A percentile compares a stretch with the other conserved stretches of the same genome.
Conservation (phyloP, 1,284 basidiomycete species). For the Bondarzewia mesenterica region DNA sequence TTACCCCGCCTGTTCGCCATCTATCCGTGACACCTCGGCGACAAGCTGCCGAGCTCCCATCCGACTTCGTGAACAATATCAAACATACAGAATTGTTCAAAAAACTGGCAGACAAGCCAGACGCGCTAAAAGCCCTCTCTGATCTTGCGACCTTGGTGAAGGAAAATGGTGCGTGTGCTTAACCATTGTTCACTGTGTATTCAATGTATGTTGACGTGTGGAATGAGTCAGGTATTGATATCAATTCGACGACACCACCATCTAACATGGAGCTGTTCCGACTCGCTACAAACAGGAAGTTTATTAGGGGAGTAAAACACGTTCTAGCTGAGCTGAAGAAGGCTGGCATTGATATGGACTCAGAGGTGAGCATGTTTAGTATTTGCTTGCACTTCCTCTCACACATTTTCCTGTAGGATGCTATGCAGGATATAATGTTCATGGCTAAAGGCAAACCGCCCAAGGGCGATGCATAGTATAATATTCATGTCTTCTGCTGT, state of each 20-base stretch:
- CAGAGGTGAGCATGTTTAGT: conserved; percentile 26
- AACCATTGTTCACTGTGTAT: neutral
- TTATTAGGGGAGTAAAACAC: conserved; percentile 37
- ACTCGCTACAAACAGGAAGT: conserved; percentile 42
- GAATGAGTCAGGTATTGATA: conserved; percentile 35
- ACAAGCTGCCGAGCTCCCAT: conserved; percentile 27
- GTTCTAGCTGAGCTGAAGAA: conserved; percentile 47
- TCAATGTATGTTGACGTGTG: neutral
- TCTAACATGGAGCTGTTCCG: conserved; percentile 45
- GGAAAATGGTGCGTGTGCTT: conserved; percentile 41
- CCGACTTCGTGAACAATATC: conserved; percentile 30
- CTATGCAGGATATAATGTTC: conserved; percentile 2
- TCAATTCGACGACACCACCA: conserved; percentile 33
- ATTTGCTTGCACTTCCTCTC: neutral
- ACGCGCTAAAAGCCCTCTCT: conserved; percentile 37
- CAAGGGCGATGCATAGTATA: neutral
- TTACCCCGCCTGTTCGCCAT: neutral
- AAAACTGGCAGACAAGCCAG: conserved; percentile 41
- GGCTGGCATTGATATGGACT: conserved; percentile 46
- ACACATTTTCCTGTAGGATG: neutral
- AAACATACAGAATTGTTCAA: conserved; percentile 37
- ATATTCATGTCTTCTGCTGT: too few relatives aligned
- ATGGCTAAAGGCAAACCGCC: conserved; percentile 1
- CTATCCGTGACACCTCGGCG: conserved; percentile 29
- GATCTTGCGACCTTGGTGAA: conserved; percentile 38